Base-by-base conservation (phyloP, 2,329 filamentous ascomycete species). In the Colletotrichum acutatum region DNA sequence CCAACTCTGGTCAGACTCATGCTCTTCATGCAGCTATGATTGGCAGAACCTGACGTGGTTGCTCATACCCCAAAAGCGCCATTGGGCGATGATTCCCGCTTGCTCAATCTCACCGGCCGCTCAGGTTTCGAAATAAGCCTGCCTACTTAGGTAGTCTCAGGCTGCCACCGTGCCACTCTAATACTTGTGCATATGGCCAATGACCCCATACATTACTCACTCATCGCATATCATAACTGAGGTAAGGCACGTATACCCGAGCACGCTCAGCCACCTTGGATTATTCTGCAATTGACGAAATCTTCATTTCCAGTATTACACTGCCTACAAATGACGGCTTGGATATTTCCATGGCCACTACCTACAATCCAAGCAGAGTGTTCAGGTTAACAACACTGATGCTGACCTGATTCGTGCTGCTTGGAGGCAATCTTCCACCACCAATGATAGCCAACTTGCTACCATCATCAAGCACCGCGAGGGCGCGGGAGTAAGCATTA, bases 401-500 rank as follows among this genome's bases (percentile, higher is more conserved):
- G 42, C 78, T 81, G 2, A 85, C 80, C 75, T 82, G 78, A 49
- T 89, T 88, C 52, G 83, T 84, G 57, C 80, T 86, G 60, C 82
- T 85, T 0, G 85, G 85, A 5, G 86, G 87, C 76, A 86, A 78
- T 26, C 83, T 80, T 1, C 84, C 83, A 0, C 79, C 86, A 0
- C 84, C 84, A 64, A 84, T 84, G 59, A 89, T 86, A 34, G 86
- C 76, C 24, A 82, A 52, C 64, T 78, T 67, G 69, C 80, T 79
- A 16, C 82, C 78, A 46, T 80, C 76, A 56, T 79, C 77, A 34
- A 84, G 78, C n/a, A 83, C 78, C 60, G 81, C 67, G 58, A 85
- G 77, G 42, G 80, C 76, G 2, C 84, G 78, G 19, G 81, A 83
- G 75, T 85, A 85, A 0, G 83, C 81, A 11, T 74, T 77, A 1